Percentiles rank a stretch among this genome's conserved stretches.
Evolutionary conservation across 306 rosid species (phyloP).

Genomic region (Abrus pulchellus): DNA sequence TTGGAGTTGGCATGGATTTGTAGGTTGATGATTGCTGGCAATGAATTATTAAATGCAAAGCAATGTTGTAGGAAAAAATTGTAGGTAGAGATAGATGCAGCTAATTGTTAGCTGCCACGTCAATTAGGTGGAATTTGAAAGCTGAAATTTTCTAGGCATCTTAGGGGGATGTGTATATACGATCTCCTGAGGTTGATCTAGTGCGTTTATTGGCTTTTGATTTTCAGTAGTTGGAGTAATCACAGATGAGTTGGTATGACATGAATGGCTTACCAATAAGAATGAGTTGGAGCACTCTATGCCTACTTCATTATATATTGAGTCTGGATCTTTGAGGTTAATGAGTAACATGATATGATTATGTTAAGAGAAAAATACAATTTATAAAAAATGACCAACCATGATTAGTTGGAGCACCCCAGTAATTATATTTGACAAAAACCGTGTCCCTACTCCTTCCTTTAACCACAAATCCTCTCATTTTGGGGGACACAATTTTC

Average conservation of each 20-base stretch:
- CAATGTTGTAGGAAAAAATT: not conserved
- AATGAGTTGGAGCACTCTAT: not conserved
- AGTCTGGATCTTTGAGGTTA: not conserved
- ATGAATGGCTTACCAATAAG: conserved; percentile 3
- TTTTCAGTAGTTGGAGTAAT: conserved; percentile 22
- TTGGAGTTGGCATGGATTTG: not conserved
- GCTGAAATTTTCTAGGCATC: not conserved
- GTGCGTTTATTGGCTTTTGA: conserved; percentile 1
- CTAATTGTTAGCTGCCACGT: not conserved
- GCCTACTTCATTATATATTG: not conserved
- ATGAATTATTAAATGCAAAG: conserved; percentile 3
- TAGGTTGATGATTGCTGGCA: not conserved
- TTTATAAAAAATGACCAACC: not conserved
- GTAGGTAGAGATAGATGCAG: conserved; percentile 13
- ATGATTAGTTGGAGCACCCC: not conserved
- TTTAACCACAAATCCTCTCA: not conserved
- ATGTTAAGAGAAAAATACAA: not conserved
- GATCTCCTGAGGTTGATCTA: conserved; percentile 5
- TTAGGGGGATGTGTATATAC: not conserved
- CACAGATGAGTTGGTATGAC: conserved; percentile 26
- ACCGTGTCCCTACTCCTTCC: not conserved
- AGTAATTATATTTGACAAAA: too few species aligned
- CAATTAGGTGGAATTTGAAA: conserved; percentile 5
- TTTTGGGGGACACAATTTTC: not conserved
- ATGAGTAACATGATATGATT: not conserved